Evolutionary conservation across 1,139 yeast genomes (phyloP), one percentile per base, ranked within the genome.

Genomic region (Hyphopichia buzzinii): DNA sequence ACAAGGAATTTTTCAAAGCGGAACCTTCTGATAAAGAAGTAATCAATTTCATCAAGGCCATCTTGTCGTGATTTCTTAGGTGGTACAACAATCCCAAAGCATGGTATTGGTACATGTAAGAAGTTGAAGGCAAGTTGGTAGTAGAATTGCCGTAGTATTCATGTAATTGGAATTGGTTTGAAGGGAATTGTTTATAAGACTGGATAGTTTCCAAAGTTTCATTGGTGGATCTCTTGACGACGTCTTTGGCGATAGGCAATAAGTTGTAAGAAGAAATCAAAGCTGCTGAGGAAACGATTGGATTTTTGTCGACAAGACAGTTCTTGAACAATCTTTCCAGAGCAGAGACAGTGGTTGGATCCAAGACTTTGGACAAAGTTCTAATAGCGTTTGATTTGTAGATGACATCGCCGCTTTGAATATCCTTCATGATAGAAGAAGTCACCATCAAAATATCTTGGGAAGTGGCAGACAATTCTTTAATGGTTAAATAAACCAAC

Each of bases 361-460:
- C 98, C 55, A 94, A 76, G 31, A 92, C 95, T 50, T 95, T 79
- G 15, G 90, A 80, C 51, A 92, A 75, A 0, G 98, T 86, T 58
- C 98, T 81, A 48, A 92, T 85, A 23, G 99, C 97, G 59, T 92
- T 85, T 39, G 98, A 96, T 57, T 90, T 88, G 64, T 84, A 89
- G 41, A 89, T 72, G 46, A 80, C 72, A 45, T 88, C 95, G 46
- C 90, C 90, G 42, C 84, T 82, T 65, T 94, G 97, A 41, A 92
- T 87, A 65, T 92, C 98, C 67, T 90, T 90, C 97, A 92, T 94
- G 54, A 92, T 90, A 15, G 96, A 87, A 6, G 97, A 87, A 23
- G 98, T 92, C 24, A 92, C 97, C 97, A 92, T 94, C 62, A 92
- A 78, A 38, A 88, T 88, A 64, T 92, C 97, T 51, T 88, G 89